A percentile compares a stretch with the other conserved stretches of the same genome.
phyloP scores from a whole-genome alignment of 768 basidiomycete genomes.

The Leucocoprinus birnbaumii region DNA sequence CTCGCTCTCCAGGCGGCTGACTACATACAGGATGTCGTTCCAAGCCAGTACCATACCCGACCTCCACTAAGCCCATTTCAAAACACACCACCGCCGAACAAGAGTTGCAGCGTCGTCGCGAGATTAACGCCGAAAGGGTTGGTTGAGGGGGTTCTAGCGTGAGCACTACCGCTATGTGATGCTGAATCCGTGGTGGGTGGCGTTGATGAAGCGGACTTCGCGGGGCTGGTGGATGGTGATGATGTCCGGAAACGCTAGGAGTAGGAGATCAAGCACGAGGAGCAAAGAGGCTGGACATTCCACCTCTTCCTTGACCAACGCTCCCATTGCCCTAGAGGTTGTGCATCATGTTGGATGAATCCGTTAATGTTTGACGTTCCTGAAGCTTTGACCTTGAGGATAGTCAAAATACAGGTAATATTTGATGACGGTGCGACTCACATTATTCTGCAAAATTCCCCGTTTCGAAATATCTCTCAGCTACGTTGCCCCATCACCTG shows the following conservation, averaged over 20 bases:
- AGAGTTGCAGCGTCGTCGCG: constrained; percentile 41
- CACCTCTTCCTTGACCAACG: too few relatives aligned
- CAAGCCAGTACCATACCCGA: constrained; percentile 25
- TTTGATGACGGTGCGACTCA: constrained; percentile 28
- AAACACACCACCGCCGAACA: constrained; percentile 21
- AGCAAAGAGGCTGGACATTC: constrained; percentile 8
- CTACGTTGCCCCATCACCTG: constrained; percentile 77
- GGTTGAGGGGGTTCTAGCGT: constrained; percentile 13
- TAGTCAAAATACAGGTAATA: background rate
- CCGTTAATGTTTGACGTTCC: constrained; percentile 67
- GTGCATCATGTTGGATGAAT: constrained; percentile 48
- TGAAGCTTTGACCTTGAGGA: constrained; percentile 68
- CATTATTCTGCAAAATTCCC: constrained; percentile 75
- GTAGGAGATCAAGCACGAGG: constrained; percentile 38
- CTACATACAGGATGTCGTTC: constrained; percentile 59
- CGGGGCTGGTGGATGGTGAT: constrained; percentile 32
- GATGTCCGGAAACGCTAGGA: constrained; percentile 45
- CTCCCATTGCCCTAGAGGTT: constrained; percentile 28
- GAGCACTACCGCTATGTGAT: constrained; percentile 11
- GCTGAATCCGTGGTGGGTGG: constrained; percentile 10
- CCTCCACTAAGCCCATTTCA: constrained; percentile 26
- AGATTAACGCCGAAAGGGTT: constrained; percentile 37
- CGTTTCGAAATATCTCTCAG: constrained; percentile 73
- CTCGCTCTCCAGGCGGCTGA: constrained; percentile 86
- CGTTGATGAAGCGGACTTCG: constrained; percentile 14